Conservation (phyloP, 768 basidiomycete species). For the Dendrothele bispora region DNA sequence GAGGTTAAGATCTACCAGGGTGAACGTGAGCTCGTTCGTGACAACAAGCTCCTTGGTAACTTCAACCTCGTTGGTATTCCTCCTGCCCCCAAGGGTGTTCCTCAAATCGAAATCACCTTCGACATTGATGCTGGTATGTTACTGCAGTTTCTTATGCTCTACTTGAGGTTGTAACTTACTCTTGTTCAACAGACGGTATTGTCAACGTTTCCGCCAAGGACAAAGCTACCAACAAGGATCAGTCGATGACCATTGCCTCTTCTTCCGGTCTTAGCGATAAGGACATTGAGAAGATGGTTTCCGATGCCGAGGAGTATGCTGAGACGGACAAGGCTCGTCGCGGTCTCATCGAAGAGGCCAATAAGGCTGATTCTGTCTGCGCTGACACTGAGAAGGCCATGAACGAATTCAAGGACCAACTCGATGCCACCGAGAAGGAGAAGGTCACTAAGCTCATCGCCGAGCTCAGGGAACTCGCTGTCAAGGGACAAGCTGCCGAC, state of each 20-base stretch:
- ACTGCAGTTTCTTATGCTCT: neutral
- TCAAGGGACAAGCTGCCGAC: slow-evolving; percentile 89
- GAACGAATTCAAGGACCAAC: slow-evolving; percentile 97
- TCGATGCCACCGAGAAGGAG: slow-evolving; percentile 89
- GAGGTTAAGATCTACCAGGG: slow-evolving; percentile 99
- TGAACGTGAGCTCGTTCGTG: slow-evolving; percentile 96
- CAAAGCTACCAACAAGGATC: slow-evolving; percentile 88
- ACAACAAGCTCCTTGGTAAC: slow-evolving; percentile 98
- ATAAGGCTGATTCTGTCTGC: slow-evolving; percentile 94
- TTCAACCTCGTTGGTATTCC: slow-evolving; percentile 99
- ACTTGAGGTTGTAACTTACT: slow-evolving; percentile 4
- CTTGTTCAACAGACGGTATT: slow-evolving; percentile 67
- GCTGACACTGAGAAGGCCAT: slow-evolving; percentile 97
- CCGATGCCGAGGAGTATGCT: slow-evolving; percentile 91
- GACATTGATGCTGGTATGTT: slow-evolving; percentile 93
- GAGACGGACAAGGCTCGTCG: slow-evolving; percentile 91
- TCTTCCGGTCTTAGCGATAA: slow-evolving; percentile 95
- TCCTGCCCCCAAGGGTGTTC: slow-evolving; percentile 78
- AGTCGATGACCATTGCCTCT: slow-evolving; percentile 96
- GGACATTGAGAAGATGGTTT: slow-evolving; percentile 97
- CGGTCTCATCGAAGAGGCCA: slow-evolving; percentile 90
- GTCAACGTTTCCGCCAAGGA: slow-evolving; percentile 97
- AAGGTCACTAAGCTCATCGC: slow-evolving; percentile 86
- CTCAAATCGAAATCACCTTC: slow-evolving; percentile 87
- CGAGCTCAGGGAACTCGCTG: slow-evolving; percentile 86